Percentiles rank a stretch among this genome's conserved stretches.
These are phyloP conservation scores for Paraurostyla sp. DNA, from an alignment of 73 alveolate species.

Conservation along the genomic window DNA sequence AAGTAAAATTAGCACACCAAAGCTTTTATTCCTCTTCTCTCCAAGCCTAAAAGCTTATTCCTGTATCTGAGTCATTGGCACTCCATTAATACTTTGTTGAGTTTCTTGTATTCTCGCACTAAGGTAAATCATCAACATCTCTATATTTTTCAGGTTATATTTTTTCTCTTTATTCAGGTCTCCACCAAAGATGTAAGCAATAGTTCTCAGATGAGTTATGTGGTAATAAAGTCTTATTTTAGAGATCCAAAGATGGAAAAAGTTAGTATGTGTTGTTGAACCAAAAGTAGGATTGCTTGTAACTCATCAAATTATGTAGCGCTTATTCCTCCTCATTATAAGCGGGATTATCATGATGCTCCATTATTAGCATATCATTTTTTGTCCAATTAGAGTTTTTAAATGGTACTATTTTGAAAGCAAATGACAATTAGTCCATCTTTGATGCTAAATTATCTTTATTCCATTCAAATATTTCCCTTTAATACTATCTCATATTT, in stretches of 20 bases:
- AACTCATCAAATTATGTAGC: not conserved
- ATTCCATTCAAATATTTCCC: slow-evolving; percentile 60
- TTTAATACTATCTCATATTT: slow-evolving; percentile 41
- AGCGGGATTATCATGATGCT: slow-evolving; percentile 20
- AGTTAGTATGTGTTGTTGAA: not conserved
- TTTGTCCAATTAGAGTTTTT: not conserved
- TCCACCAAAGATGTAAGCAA: slow-evolving; percentile 25
- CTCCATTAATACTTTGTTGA: slow-evolving; percentile 12
- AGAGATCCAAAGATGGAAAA: not conserved
- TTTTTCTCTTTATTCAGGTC: slow-evolving; percentile 1
- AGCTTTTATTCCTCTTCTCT: slow-evolving; percentile 14
- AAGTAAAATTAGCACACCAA: slow-evolving; percentile 46
- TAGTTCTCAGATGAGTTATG: not conserved
- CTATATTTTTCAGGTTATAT: not conserved
- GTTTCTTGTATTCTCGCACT: not conserved
- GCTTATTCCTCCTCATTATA: not conserved
- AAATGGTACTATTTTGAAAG: not conserved
- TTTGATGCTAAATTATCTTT: not conserved
- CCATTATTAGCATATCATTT: slow-evolving; percentile 13
- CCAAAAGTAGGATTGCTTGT: slow-evolving; percentile 42
- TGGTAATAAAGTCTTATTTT: not conserved
- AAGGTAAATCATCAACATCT: slow-evolving; percentile 7
- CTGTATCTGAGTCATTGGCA: not conserved
- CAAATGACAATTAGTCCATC: slow-evolving; percentile 4
- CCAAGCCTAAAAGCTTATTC: slow-evolving; percentile 2